Evolutionary conservation across 345 rosid genomes (phyloP), one percentile per base, ranked within the genome.

Genomic region (Salix purpurea): DNA sequence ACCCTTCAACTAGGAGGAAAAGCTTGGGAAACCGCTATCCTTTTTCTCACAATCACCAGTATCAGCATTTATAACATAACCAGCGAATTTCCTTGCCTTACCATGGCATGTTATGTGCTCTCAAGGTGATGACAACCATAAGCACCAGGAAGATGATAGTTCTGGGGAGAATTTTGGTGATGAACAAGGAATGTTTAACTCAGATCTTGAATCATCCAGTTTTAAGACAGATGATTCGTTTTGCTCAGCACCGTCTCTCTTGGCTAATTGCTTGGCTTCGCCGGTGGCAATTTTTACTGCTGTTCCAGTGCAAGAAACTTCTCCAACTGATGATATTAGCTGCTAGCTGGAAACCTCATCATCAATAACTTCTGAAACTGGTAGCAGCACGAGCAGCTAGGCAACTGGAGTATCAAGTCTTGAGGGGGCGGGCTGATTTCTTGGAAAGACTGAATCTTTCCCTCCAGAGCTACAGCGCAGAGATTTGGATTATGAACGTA

Each of bases 1-100:
- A 83, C 96, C 98, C 6, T 91, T 91, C 74, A 71, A 74, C n/a
- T 93, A 93, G 98, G 98, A 93, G 82, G 93, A 89, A 64, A 87
- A 84, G 74, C 95, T 97, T 0, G 97, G 91, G 37, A 89, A 80
- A 67, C 93, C 94, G 1, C 71, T 91, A 8, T 80, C 89, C 37
- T 10, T 78, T 69, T 86, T 83, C 58, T 52, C 87, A 54, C 74
- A 61, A 74, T 15, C 71, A 8, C 67, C 32, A 9, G 85, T 69
- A 21, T 65, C 76, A 34, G n/a, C 64, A 44, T 19, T 61, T 28
- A 40, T 76, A 65, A 39, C 76, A 68, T 75, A 81, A 58, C 82
- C 83, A 11, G 75, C 26, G 50, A 68, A 58, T 34, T 65, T 79
- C 66, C 23, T 56, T 10, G 6, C 69, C 64, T 74, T 80, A 9